A percentile compares a stretch with the other conserved stretches of the same genome.
Evolutionary conservation across 768 basidiomycete species (phyloP).

Genomic region (Phanerodontia chrysosporium): DNA sequence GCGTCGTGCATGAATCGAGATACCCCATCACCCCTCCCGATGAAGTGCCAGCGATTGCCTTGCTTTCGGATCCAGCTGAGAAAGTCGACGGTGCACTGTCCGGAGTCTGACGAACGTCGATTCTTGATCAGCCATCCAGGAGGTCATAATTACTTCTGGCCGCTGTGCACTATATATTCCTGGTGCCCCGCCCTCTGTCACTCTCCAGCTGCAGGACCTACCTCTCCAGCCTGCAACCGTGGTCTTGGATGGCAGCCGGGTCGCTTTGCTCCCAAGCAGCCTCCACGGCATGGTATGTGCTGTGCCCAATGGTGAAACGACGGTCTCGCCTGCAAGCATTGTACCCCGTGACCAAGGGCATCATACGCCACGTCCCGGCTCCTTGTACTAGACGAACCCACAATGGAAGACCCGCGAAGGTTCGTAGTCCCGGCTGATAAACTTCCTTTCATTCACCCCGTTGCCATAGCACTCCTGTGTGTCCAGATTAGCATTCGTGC

Average conservation of each 20-base stretch:
- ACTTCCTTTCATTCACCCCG: not conserved
- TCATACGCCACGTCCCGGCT: slow-evolving; percentile 1
- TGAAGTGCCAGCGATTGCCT: slow-evolving; percentile 4
- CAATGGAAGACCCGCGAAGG: slow-evolving; percentile 13
- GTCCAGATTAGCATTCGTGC: not conserved
- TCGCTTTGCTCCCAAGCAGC: not conserved
- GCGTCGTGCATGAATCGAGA: slow-evolving; percentile 12
- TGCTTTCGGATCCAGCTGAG: slow-evolving; percentile 7
- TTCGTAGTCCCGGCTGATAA: slow-evolving; percentile 1
- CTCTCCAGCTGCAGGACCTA: not conserved
- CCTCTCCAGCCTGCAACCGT: not conserved
- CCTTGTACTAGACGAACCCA: not conserved
- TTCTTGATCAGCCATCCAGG: slow-evolving; percentile 8
- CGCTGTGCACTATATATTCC: slow-evolving; percentile 8
- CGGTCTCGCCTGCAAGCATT: not conserved
- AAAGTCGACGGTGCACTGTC: slow-evolving; percentile 6
- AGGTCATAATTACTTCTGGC: not conserved
- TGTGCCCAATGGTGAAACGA: not conserved
- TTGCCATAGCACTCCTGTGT: slow-evolving; percentile 11
- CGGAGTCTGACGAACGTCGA: slow-evolving; percentile 12
- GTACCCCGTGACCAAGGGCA: slow-evolving; percentile 7
- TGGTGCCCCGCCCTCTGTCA: not conserved
- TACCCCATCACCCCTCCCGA: slow-evolving; percentile 13
- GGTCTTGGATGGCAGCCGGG: slow-evolving; percentile 7
- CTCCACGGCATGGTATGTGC: not conserved